Conservation (phyloP, 208 protist genomes). For the Lotmaria passim region DNA sequence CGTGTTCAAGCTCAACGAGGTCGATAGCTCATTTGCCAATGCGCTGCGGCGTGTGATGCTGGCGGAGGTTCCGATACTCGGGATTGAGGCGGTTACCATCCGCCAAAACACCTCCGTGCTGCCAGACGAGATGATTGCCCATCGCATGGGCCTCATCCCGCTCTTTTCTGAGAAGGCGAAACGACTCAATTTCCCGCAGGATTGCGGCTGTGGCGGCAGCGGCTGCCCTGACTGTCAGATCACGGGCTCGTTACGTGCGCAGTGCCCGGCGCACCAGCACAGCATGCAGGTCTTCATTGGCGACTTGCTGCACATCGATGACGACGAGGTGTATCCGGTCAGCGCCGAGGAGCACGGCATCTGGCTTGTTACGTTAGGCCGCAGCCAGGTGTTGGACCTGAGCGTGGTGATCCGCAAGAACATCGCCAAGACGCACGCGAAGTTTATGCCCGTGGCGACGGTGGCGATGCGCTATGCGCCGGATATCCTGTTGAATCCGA, state of each 20-base stretch:
- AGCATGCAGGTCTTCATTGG: slow-evolving; percentile 83
- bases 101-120: slow-evolving; percentile 96
- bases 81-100: slow-evolving; percentile 97
- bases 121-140: slow-evolving; percentile 99
- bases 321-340: slow-evolving; percentile 79
- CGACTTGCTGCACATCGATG: slow-evolving; percentile 80
- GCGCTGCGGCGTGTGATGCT: slow-evolving; percentile 97
- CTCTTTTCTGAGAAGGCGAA: slow-evolving; percentile 90
- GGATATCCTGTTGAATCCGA: slow-evolving; percentile 93
- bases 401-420: slow-evolving; percentile 91
- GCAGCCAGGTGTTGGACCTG: slow-evolving; percentile 85
- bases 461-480: slow-evolving; percentile 94
- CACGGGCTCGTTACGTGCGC: slow-evolving; percentile 78
- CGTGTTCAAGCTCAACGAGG: slow-evolving; percentile 88
- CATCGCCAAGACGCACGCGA: slow-evolving; percentile 98
- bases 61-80: slow-evolving; percentile 98
- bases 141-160: slow-evolving; percentile 98
- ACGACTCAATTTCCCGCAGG: slow-evolving; percentile 79
- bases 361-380: slow-evolving; percentile 88
- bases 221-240: slow-evolving; percentile 90
- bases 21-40: slow-evolving; percentile 96
- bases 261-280: slow-evolving; percentile 79
- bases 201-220: slow-evolving; percentile 82
- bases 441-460: slow-evolving; percentile 96
- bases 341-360: slow-evolving; percentile 84